Conservation (phyloP, 176 grass and related monocot genomes). For the Rhipidocladum racemiflorum region DNA sequence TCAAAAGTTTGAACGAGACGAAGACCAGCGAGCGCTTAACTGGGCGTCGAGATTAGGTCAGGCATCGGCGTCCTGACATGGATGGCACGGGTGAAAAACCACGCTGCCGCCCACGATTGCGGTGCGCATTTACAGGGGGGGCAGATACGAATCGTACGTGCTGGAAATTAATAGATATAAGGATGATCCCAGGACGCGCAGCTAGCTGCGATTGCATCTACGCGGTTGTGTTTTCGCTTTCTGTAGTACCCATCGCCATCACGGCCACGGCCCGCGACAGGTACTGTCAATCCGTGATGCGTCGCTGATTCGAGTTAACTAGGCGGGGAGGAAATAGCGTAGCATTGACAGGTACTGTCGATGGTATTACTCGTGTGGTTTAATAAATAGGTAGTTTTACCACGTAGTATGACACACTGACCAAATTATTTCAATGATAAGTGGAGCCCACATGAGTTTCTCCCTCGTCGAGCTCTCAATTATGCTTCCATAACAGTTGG, state of each 20-base stretch:
- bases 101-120: not conserved
- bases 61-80: constrained; percentile 12
- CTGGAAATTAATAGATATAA: not conserved
- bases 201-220: not conserved
- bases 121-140: not conserved
- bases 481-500: too few species aligned
- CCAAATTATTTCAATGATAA: too few species aligned
- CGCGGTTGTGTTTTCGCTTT: not conserved
- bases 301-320: not conserved
- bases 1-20: not conserved
- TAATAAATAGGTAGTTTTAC: too few species aligned
- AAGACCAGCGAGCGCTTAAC: not conserved
- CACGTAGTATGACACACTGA: too few species aligned
- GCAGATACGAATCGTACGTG: not conserved
- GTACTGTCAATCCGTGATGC: not conserved
- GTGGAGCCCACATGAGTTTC: too few species aligned
- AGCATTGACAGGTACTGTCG: too few species aligned
- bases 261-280: not conserved
- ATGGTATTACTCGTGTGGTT: too few species aligned
- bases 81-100: not conserved
- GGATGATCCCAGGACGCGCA: not conserved
- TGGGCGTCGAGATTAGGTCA: too few species aligned
- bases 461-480: too few species aligned
- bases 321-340: not conserved
- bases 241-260: not conserved